Conservation (phyloP, 495 filamentous ascomycete genomes). For the Xylaria intraflava region DNA sequence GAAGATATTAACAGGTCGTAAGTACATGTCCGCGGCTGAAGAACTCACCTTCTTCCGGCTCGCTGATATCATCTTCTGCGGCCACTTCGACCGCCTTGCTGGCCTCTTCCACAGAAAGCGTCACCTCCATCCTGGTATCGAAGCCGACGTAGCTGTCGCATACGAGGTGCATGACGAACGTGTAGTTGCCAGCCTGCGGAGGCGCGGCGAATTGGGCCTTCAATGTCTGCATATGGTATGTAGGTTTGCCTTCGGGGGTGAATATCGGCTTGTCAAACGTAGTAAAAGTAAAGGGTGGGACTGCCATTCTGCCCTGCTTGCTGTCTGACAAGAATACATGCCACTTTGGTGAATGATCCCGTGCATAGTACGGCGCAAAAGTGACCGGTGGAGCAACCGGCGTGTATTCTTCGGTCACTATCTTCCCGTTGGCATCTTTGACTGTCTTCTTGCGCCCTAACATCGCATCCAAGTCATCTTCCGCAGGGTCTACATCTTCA, state of each 20-base stretch:
- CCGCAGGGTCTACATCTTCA: conserved; percentile 85
- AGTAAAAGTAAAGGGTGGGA: conserved; percentile 86
- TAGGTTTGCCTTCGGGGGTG: conserved; percentile 65
- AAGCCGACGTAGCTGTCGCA: conserved; percentile 93
- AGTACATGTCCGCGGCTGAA: conserved; percentile 1
- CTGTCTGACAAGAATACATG: conserved; percentile 88
- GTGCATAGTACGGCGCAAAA: conserved; percentile 80
- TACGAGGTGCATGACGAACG: conserved; percentile 83
- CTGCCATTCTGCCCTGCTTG: conserved; percentile 89
- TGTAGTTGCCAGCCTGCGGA: conserved; percentile 84
- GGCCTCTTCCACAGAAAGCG: conserved; percentile 80
- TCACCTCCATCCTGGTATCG: conserved; percentile 82
- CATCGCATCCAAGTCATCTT: conserved; percentile 84
- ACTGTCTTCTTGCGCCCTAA: conserved; percentile 67
- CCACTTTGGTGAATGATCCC: conserved; percentile 85
- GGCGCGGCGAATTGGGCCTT: conserved; percentile 98
- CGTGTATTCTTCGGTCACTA: conserved; percentile 45
- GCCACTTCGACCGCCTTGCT: conserved; percentile 73
- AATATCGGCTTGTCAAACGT: conserved; percentile 84
- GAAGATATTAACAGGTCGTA: conserved; percentile 22
- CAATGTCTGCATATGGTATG: conserved; percentile 87
- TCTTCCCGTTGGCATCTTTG: conserved; percentile 52
- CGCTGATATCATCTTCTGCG: conserved; percentile 89
- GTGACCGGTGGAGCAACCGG: conserved; percentile 73
- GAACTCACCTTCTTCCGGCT: conserved; percentile 88